Percentiles rank a stretch among this genome's conserved stretches.
phyloP scores from a whole-genome alignment of 192 early-diverging fungal genomes.

The Podila epicladia region DNA sequence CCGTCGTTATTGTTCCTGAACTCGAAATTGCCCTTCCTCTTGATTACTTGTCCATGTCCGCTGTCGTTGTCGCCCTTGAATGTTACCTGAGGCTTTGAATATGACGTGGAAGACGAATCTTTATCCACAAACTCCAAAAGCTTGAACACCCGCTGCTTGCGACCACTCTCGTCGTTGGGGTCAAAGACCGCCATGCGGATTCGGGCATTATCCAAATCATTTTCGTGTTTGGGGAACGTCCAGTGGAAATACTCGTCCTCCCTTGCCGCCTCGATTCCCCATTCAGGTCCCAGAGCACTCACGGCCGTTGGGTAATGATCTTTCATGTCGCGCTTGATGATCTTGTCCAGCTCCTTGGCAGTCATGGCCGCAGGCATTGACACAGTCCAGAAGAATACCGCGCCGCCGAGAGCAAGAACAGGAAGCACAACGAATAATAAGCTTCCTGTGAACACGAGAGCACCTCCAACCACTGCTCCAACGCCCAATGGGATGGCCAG shows the following conservation, averaged over 20 bases:
- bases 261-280: conserved; percentile 21
- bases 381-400: conserved; percentile 5
- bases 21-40: not conserved
- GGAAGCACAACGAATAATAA: conserved; percentile 20
- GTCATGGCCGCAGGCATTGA: conserved; percentile 19
- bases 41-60: not conserved
- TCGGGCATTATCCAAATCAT: conserved; percentile 16
- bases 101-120: not conserved
- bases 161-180: conserved; percentile 23
- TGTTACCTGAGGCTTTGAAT: not conserved
- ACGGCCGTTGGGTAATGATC: conserved; percentile 8
- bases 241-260: conserved; percentile 39
- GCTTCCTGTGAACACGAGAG: conserved; percentile 19
- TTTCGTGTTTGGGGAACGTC: conserved; percentile 16
- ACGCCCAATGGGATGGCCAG: conserved; percentile 8
- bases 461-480: conserved; percentile 17
- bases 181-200: conserved; percentile 38
- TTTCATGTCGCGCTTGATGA: conserved; percentile 19
- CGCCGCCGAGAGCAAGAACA: conserved; percentile 15
- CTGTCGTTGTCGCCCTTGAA: not conserved
- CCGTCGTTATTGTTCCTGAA: not conserved
- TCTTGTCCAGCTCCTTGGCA: conserved; percentile 25
- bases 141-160: conserved; percentile 14
- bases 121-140: conserved; percentile 13
- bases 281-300: conserved; percentile 15